Evolutionary conservation across 176 grass and related monocot genomes (phyloP), one percentile per base, ranked within the genome.

Genomic region (Leersia perrieri): DNA sequence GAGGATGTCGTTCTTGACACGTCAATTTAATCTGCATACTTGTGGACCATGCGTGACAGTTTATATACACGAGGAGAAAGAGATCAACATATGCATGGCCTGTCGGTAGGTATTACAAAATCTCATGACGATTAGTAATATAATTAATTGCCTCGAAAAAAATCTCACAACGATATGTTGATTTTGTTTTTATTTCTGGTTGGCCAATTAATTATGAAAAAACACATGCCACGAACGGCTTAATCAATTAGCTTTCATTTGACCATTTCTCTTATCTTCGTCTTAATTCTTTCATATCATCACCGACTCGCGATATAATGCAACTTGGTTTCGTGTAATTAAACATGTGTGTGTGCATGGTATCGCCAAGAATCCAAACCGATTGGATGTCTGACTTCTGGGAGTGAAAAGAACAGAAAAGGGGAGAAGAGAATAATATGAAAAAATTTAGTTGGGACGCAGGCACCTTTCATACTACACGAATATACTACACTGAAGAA

Each of bases 401-500:
- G 53, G 58, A 60, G 81, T 63, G 80, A 88, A 79, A 28, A 70
- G 41, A 63, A 11, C 40, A 39, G 16, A 15, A 38, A 58, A 26
- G 34, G 47, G 61, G 69, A 79, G 65, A 66, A 12, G 34, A 58
- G n/a, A 16, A 38, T 74, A 51, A 23, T 2, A 10, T 13, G 30
- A 18, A 13, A 12, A 60, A 58, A 26, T 33, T 65, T 71, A 67
- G 70, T 33, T 26, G 57, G 33, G 35, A 72, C 28, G 4, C 60
- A 28, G 38, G 49, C 68, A 71, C 27, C 82, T 89, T 81, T 89
- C 87, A 1, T 12, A 23, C 39, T 58, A 72, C 82, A 72, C 33
- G 72, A 27, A 85, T 77, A 89, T 85, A 81, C 82, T 75, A 64
- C 63, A 20, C 33, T 35, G 70, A 60, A 44, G 78, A 89, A 77